Evolutionary conservation across 192 early-diverging fungal genomes (phyloP).

Genomic region (Allomyces javanicus): DNA sequence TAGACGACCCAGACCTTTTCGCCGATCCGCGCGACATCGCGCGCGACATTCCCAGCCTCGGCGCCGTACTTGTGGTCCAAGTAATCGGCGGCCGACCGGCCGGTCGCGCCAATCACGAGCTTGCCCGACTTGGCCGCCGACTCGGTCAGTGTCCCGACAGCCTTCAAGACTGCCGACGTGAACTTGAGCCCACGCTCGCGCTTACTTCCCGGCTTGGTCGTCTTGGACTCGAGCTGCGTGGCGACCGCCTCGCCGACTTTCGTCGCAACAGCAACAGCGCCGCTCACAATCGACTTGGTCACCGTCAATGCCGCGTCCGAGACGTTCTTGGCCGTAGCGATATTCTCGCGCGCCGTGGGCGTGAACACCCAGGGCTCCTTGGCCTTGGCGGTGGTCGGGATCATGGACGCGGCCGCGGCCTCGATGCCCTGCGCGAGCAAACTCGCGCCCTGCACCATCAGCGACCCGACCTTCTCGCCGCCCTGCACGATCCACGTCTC

Average conservation of each 20-base stretch:
- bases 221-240: neutral
- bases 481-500: no score
- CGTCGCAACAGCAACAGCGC: neutral
- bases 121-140: neutral
- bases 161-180: neutral
- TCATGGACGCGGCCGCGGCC: neutral
- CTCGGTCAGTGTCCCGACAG: neutral
- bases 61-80: neutral
- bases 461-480: neutral
- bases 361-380: neutral
- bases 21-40: neutral
- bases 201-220: neutral
- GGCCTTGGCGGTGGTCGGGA: neutral
- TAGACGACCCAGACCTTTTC: neutral
- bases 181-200: neutral
- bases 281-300: neutral
- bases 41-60: neutral
- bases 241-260: neutral
- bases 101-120: neutral
- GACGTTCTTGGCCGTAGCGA: neutral
- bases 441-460: neutral
- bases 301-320: neutral
- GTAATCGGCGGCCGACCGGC: neutral
- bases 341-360: neutral
- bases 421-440: neutral